phyloP scores from a whole-genome alignment of 2,329 filamentous ascomycete species.

The Aspergillus sp. region DNA sequence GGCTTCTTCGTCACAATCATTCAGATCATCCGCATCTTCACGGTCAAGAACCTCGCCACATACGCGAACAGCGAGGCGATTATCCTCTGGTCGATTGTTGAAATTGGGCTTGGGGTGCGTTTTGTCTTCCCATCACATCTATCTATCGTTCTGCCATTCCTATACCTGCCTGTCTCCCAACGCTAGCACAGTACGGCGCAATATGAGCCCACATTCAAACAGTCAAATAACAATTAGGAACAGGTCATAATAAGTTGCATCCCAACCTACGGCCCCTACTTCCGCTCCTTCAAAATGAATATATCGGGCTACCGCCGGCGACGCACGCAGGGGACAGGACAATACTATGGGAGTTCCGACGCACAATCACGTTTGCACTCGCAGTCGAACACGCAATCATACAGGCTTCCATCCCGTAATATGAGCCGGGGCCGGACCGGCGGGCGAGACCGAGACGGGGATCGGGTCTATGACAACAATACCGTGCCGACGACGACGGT shows the following conservation, averaged over 20 bases:
- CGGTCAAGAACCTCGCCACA: constrained; percentile 46
- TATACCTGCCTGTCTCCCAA: too few relatives aligned
- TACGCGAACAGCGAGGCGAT: constrained; percentile 46
- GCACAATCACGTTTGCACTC: too few relatives aligned
- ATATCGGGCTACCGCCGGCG: constrained; percentile 18
- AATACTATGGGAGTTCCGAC: not conserved
- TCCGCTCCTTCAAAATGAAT: constrained; percentile 26
- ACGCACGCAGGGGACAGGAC: not conserved
- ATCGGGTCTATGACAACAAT: not conserved
- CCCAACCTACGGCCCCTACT: constrained; percentile 46
- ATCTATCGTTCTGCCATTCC: too few relatives aligned
- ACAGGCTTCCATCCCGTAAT: not conserved
- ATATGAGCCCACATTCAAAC: too few relatives aligned
- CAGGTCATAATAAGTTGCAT: constrained; percentile 43
- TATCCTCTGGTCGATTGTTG: constrained; percentile 50
- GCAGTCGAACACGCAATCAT: not conserved
- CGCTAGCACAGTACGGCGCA: too few relatives aligned
- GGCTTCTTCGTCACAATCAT: constrained; percentile 54
- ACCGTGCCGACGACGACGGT: not conserved
- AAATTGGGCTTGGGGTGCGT: constrained; percentile 44
- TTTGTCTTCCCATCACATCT: too few relatives aligned
- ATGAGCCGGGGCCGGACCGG: not conserved
- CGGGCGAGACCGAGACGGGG: not conserved
- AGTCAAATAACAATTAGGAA: too few relatives aligned
- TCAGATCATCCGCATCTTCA: constrained; percentile 53